Base-by-base conservation (phyloP, 1,284 basidiomycete species). In the Sporisorium graminicola region DNA sequence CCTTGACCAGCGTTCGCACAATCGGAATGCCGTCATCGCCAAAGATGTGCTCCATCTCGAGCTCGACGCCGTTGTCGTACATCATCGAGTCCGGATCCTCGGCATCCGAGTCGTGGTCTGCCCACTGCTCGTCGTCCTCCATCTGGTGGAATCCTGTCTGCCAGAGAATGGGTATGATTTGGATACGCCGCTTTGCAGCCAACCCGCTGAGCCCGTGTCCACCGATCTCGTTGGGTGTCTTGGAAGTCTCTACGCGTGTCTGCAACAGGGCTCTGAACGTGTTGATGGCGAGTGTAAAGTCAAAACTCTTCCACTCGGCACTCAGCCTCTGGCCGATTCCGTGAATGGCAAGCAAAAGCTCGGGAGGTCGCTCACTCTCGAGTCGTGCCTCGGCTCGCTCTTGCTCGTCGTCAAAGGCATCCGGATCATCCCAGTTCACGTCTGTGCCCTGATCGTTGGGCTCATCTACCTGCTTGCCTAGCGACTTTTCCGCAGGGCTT, bases 131-230 rank as follows among this genome's bases (percentile, higher is more conserved):
- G 47, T 86, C 86, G 22, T 86, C 85, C 20, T 87, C 82, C 35
- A 88, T 78, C 54, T 82, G 77, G 24, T 82, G 70, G 43, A 90
- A 82, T 9, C 84, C 87, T 2, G 88, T 87, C 29, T 89, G 84
- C 89, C 89, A 90, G 70, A 88, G 88, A 6, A 90, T 87, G 0
- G 89, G 89, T 3, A 90, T 80, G 35, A 90, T 87, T 70, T 89
- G 88, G 4, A 87, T 83, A 42, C 88, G 86, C 8, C 88, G 74
- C 12, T 78, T 75, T n/a, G 65, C 65, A 7, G 77, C 65, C 42
- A 84, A 58, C 4, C 58, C 65, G 6, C 29, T 35, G 24, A 85
- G 44, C 7, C 79, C 79, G n/a, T 74, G 55, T 18, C 76, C 74
- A 16, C 78, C 74, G 27, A 82, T 72, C 46, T 78, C 73, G 64